These are phyloP conservation scores for Penicillium sp. DNA, from an alignment of 2,329 filamentous ascomycete species.

Conservation along the genomic window DNA sequence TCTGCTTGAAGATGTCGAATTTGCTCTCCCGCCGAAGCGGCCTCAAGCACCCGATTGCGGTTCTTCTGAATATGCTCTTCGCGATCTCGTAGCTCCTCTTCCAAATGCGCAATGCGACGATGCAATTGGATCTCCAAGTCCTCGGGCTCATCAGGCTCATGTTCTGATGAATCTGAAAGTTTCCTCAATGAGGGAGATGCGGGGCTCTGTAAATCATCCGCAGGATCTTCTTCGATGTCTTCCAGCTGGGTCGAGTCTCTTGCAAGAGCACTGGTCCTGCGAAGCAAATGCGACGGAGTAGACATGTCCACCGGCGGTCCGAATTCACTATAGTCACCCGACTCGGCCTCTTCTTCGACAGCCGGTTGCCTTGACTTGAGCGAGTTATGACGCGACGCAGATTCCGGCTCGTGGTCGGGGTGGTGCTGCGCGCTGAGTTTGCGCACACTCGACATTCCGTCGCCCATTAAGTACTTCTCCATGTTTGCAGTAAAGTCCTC, in stretches of 20 bases:
- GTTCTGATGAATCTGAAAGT: conserved; percentile 16
- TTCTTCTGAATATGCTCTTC: conserved; percentile 35
- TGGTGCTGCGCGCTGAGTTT: conserved; percentile 9
- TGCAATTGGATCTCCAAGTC: conserved; percentile 25
- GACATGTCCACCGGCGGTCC: conserved; percentile 44
- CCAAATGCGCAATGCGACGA: conserved; percentile 31
- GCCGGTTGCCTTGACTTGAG: conserved; percentile 23
- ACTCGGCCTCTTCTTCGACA: conserved; percentile 30
- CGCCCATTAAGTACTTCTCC: conserved; percentile 38
- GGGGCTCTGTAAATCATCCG: conserved; percentile 19
- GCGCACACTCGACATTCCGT: conserved; percentile 17
- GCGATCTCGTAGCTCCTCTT: conserved; percentile 30
- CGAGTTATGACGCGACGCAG: conserved; percentile 16
- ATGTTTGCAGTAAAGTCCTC: conserved; percentile 43
- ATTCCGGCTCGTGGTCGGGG: conserved; percentile 1
- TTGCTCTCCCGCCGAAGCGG: conserved; percentile 36
- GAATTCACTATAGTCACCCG: conserved; percentile 41
- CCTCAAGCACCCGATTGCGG: conserved; percentile 31
- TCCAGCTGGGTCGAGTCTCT: conserved; percentile 36
- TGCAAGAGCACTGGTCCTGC: conserved; percentile 22
- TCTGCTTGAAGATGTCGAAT: conserved; percentile 38
- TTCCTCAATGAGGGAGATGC: conserved; percentile 28
- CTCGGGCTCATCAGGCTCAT: conserved; percentile 8
- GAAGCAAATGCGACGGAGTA: conserved; percentile 40
- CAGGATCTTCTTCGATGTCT: conserved; percentile 35